Base-by-base conservation (phyloP, 441 rosid species). In the Populus hybrid region DNA sequence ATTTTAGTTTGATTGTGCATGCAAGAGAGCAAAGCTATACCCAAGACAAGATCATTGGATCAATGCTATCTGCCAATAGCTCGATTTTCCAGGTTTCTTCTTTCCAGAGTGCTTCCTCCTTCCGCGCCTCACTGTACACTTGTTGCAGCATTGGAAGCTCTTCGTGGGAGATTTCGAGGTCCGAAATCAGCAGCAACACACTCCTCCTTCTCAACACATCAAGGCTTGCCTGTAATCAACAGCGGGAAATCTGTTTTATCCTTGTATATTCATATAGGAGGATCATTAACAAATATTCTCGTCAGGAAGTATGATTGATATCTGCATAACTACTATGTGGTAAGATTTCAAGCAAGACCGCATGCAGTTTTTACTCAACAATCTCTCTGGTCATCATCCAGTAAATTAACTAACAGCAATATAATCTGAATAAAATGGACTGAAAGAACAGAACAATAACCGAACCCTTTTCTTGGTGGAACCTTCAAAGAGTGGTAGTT, bases 71-170 rank as follows among this genome's bases (percentile, higher is more conserved):
- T 12, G 88, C 90, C 45, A 93, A 76, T 72, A 92, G 82, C 74
- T 90, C 93, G 45, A 93, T 89, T 9, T 78, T 82, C 88, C 94
- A 93, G 23, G 84, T 81, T 77, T 90, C 90, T 28, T 79, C 88
- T 80, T 72, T 91, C 98, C 98, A 95, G 1, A 93, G 90, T 66
- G 80, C 86, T 69, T 85, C 92, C 77, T 92, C 97, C n/a, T n/a
- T n/a, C n/a, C n/a, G n/a, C n/a, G 89, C 84, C 59, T 90, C 95
- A 2, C 29, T 78, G 82, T 91, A 89, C 77, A 90, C 85, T 76
- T 87, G 77, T 68, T 86, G 87, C 71, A 93, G 90, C 33, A 85
- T 81, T 24, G 85, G 63, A n/a, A 93, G 74, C 85, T 93, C 94
- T 12, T 84, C 90, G 33, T 40, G 82, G 56, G 86, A 76, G 71